Conservation (phyloP, 176 grass and related monocot genomes). For the Musa acuminata region DNA sequence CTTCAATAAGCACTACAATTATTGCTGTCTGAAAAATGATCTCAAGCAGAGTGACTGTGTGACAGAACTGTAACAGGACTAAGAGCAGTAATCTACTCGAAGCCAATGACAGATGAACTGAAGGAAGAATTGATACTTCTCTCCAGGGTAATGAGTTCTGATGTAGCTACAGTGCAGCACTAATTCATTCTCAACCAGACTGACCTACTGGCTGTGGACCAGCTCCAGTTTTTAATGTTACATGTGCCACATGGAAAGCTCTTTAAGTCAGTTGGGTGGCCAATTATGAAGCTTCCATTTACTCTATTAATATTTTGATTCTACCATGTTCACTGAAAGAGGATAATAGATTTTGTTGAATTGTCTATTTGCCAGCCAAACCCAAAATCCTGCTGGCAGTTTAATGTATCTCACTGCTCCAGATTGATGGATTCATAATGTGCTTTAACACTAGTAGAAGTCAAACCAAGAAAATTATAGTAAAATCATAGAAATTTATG, state of each 20-base stretch:
- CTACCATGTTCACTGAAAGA: neutral
- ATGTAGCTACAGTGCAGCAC: neutral
- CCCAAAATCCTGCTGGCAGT: neutral
- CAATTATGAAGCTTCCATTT: constrained; percentile 2
- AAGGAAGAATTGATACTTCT: neutral
- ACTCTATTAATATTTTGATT: neutral
- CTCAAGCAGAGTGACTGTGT: neutral
- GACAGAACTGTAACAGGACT: neutral
- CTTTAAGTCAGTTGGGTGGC: constrained; percentile 8
- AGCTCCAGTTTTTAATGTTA: neutral
- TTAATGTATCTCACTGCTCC: neutral
- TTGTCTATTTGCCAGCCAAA: neutral
- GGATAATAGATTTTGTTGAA: neutral
- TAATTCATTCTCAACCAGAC: neutral
- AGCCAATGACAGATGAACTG: neutral
- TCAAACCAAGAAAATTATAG: neutral
- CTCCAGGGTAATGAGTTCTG: neutral
- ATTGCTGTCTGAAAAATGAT: neutral
- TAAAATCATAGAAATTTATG: neutral
- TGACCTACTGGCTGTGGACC: neutral
- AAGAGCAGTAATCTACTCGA: no score
- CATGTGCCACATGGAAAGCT: neutral
- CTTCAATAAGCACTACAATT: constrained; percentile 6
- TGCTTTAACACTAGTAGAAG: neutral
- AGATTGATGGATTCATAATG: neutral